A percentile compares a stretch with the other conserved stretches of the same genome.
phyloP scores from a whole-genome alignment of 2,329 filamentous ascomycete species.

The Endothia cerciana region DNA sequence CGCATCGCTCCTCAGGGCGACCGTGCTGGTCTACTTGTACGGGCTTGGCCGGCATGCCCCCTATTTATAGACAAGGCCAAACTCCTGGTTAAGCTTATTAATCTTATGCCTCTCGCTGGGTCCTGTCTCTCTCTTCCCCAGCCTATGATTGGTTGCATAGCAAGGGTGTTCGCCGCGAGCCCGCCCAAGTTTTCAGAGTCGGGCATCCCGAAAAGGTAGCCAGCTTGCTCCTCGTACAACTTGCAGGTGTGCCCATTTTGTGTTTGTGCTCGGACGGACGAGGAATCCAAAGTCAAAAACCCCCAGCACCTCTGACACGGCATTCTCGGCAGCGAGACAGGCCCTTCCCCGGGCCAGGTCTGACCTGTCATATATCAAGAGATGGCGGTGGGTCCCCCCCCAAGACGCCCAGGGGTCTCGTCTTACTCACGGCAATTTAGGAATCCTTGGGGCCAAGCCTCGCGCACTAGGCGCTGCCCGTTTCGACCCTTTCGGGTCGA shows the following conservation, averaged over 20 bases:
- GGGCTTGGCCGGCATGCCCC: background rate
- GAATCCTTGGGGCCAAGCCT: slow-evolving; percentile 4
- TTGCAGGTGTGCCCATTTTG: no score
- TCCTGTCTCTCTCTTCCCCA: background rate
- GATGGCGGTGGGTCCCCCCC: background rate
- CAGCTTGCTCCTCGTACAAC: no score
- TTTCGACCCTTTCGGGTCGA: background rate
- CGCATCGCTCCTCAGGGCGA: background rate
- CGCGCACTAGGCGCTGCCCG: background rate
- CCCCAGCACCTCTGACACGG: background rate
- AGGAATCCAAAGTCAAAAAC: background rate
- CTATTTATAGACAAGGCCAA: background rate
- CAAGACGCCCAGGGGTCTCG: background rate
- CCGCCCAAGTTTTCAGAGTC: background rate
- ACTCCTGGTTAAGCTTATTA: background rate
- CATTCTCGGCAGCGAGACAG: background rate
- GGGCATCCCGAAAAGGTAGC: background rate
- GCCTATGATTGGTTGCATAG: background rate
- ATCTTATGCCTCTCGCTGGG: background rate
- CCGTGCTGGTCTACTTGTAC: background rate
- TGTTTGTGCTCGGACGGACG: no score
- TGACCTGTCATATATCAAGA: background rate
- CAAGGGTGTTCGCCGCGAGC: background rate
- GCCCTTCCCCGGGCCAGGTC: background rate
- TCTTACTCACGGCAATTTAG: background rate